Percentiles rank a stretch among this genome's conserved stretches.
phyloP scores from a whole-genome alignment of 257 asterid genomes.

The Ballota nigra region DNA sequence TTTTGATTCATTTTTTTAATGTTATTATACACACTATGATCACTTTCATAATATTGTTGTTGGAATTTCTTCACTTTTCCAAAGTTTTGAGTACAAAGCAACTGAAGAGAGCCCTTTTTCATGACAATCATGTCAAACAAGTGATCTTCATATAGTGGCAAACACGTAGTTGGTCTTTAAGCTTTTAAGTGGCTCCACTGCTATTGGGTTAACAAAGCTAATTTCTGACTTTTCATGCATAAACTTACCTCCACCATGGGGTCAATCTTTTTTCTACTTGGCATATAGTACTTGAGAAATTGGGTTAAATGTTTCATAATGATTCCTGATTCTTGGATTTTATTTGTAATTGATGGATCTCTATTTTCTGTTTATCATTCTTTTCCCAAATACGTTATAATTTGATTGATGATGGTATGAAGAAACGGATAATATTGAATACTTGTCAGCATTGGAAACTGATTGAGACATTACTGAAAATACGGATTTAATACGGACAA shows the following conservation, averaged over 20 bases:
- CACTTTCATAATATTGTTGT: not conserved
- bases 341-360: not conserved
- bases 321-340: not conserved
- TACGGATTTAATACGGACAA: not conserved
- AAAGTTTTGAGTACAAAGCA: constrained; percentile 12
- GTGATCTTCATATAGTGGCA: not conserved
- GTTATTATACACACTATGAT: not conserved
- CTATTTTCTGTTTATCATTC: not conserved
- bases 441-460: not conserved
- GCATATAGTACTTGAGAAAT: not conserved
- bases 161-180: not conserved
- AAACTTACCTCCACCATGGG: no score
- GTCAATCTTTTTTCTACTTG: not conserved
- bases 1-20: not conserved
- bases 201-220: constrained; percentile 5
- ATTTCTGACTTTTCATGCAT: not conserved
- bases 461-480: not conserved
- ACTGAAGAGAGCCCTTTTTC: constrained; percentile 3
- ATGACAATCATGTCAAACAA: not conserved
- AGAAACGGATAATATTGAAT: not conserved
- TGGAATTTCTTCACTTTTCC: not conserved
- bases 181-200: not conserved
- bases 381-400: not conserved
- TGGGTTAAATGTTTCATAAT: not conserved
- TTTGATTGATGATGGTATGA: not conserved